Percentiles rank a stretch among this genome's conserved stretches.
These are phyloP conservation scores for Hymenochaete sp. DNA, from an alignment of 1,284 basidiomycete genomes.

Conservation along the genomic window DNA sequence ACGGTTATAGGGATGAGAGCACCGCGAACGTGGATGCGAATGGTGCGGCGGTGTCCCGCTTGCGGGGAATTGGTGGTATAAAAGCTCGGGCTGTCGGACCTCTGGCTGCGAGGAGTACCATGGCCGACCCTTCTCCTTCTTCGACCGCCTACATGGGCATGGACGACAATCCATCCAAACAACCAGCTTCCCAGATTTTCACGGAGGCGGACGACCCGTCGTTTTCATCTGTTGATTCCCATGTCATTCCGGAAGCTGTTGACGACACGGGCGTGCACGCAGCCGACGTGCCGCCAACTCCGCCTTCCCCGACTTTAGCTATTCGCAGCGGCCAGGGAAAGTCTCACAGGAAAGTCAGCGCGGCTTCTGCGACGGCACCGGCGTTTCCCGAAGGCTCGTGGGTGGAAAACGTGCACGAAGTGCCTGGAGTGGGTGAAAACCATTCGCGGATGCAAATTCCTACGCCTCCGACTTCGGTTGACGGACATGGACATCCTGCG, in stretches of 20 bases:
- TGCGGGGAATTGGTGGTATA: too few relatives aligned
- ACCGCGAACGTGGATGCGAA: constrained; percentile 1
- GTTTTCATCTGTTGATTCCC: too few relatives aligned
- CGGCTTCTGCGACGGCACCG: background rate
- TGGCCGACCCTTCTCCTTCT: background rate
- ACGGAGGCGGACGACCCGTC: too few relatives aligned
- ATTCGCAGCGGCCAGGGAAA: too few relatives aligned
- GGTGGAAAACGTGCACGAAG: background rate
- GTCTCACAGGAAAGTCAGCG: background rate
- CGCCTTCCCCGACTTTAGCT: constrained; percentile 1
- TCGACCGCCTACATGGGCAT: too few relatives aligned
- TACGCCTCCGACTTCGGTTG: constrained; percentile 16
- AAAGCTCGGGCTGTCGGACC: background rate
- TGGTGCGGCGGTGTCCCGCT: background rate
- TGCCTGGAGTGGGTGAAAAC: background rate
- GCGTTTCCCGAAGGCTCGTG: too few relatives aligned
- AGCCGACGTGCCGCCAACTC: constrained; percentile 3
- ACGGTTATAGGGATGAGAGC: too few relatives aligned
- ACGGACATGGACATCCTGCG: constrained; percentile 5
- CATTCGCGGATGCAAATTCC: constrained; percentile 8
- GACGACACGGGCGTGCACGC: too few relatives aligned
- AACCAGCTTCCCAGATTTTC: background rate
- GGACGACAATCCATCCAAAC: background rate
- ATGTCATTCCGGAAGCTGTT: too few relatives aligned
- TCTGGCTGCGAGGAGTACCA: background rate